These are phyloP conservation scores for Cercospora zeae-maydis DNA, from an alignment of 2,329 filamentous ascomycete species.

Conservation along the genomic window DNA sequence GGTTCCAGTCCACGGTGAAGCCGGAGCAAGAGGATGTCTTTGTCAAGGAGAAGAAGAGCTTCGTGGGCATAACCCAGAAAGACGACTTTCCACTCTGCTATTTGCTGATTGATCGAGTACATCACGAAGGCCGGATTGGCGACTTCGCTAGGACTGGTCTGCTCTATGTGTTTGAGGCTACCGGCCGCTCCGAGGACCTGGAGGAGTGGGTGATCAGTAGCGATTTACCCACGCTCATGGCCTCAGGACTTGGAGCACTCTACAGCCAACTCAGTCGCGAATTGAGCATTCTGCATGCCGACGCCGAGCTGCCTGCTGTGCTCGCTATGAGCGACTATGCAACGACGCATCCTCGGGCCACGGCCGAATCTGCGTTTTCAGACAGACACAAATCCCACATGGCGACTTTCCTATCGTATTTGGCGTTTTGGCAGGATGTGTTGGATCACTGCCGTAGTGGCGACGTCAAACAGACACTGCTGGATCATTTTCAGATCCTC, in stretches of 20 bases:
- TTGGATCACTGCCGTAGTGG: constrained; percentile 89
- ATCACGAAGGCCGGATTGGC: constrained; percentile 88
- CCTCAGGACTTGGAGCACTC: constrained; percentile 80
- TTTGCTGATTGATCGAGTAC: constrained; percentile 91
- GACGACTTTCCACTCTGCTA: constrained; percentile 96
- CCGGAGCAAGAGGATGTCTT: constrained; percentile 37
- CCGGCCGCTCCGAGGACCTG: constrained; percentile 73
- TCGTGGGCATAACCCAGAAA: constrained; percentile 78
- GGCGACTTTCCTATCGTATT: constrained; percentile 88
- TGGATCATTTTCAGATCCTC: constrained; percentile 96
- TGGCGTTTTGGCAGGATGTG: constrained; percentile 97
- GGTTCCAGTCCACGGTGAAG: constrained; percentile 65
- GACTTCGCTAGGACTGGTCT: constrained; percentile 94
- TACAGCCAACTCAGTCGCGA: constrained; percentile 71
- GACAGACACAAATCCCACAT: constrained; percentile 79
- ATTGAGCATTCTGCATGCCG: constrained; percentile 73
- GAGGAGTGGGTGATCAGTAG: constrained; percentile 98
- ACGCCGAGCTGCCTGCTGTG: constrained; percentile 73
- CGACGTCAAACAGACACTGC: constrained; percentile 85
- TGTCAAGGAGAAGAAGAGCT: constrained; percentile 59
- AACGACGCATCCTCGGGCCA: constrained; percentile 64
- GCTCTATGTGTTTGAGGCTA: constrained; percentile 92
- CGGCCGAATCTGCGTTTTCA: constrained; percentile 71
- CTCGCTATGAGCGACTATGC: constrained; percentile 86
- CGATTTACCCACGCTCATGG: constrained; percentile 94